Evolutionary conservation across 768 basidiomycete genomes (phyloP), one percentile per base, ranked within the genome.

Genomic region (Calocybe cyanea): DNA sequence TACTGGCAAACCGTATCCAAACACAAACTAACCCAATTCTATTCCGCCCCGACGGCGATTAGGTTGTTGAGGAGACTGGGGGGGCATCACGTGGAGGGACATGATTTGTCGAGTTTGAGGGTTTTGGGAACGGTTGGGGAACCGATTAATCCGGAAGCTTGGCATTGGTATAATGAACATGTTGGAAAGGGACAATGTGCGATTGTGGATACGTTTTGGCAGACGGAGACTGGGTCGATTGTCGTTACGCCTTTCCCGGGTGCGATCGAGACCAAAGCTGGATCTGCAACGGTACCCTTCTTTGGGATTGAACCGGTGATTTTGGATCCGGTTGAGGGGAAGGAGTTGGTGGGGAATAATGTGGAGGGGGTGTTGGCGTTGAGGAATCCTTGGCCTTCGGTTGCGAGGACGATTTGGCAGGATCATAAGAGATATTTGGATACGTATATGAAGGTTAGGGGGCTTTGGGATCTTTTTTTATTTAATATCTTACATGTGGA

Each of bases 161-260:
- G 96, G 95, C 80, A 94, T 57, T 98, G 95, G 95, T 96, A 94
- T 69, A 92, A 95, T 64, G 92, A 96, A 59, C 81, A 92, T 59
- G 93, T 96, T 43, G 96, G 95, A 8, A 77, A 79, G 58, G 74
- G 67, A 54, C 78, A 97, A 64, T 94, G 91, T 61, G 92, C 95
- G 5, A 83, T 97, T 53, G 93, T 95, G 33, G 93, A 96, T 67
- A 95, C 91, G 3, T 93, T 82, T 68, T 93, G 90, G 91, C 94
- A 97, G 77, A 99, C 96, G 0, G 95, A 99, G 72, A 98, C 96
- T 0, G 96, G 96, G 43, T 91, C 88, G 1, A 94, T 96, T 64
- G 84, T 93, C 43, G 79, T 99, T 47, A 92, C 94, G 0, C 95
- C 95, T 2, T 84, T 97, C 73, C 95, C 95, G 21, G 95, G 96